Conservation (phyloP, 1,284 basidiomycete genomes). For the Moesziomyces sp. region DNA sequence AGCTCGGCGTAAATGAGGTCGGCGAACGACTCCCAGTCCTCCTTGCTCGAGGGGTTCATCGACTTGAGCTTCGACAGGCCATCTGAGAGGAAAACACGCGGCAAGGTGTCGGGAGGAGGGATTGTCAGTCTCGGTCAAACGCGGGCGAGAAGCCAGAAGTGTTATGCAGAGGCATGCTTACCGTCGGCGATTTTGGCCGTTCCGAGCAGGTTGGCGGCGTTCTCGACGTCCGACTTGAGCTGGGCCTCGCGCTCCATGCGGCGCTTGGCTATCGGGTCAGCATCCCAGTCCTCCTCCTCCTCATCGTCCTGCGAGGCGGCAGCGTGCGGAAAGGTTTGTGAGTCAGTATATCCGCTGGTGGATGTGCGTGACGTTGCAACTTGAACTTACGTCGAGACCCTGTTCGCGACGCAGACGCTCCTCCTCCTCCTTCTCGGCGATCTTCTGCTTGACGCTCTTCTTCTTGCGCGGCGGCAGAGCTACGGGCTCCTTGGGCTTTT, state of each 20-base stretch:
- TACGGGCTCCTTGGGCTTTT: slow-evolving; percentile 33
- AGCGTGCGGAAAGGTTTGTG: no score
- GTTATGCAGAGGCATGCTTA: slow-evolving; percentile 2
- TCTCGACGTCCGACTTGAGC: slow-evolving; percentile 62
- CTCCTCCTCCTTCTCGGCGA: slow-evolving; percentile 62
- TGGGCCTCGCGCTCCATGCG: slow-evolving; percentile 59
- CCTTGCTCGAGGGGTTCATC: slow-evolving; percentile 57
- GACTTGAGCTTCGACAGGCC: slow-evolving; percentile 25
- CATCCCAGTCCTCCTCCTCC: slow-evolving; percentile 49
- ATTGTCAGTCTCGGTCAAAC: background rate
- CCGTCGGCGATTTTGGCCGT: slow-evolving; percentile 48
- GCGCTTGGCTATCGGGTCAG: slow-evolving; percentile 48
- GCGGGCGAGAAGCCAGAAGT: background rate
- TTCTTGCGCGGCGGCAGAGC: slow-evolving; percentile 61
- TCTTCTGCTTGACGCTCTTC: slow-evolving; percentile 64
- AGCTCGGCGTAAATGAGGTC: slow-evolving; percentile 46
- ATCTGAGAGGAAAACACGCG: slow-evolving; percentile 6
- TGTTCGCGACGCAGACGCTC: slow-evolving; percentile 47
- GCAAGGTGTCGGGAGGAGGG: background rate
- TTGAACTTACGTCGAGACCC: slow-evolving; percentile 37
- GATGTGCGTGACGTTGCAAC: background rate
- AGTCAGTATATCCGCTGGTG: no score
- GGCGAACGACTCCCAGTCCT: slow-evolving; percentile 62
- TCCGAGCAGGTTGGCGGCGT: slow-evolving; percentile 64
- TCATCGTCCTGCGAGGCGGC: slow-evolving; percentile 12